Evolutionary conservation across 805 yeast genomes (phyloP).

Genomic region (Saccharomycopsis schoenii): DNA sequence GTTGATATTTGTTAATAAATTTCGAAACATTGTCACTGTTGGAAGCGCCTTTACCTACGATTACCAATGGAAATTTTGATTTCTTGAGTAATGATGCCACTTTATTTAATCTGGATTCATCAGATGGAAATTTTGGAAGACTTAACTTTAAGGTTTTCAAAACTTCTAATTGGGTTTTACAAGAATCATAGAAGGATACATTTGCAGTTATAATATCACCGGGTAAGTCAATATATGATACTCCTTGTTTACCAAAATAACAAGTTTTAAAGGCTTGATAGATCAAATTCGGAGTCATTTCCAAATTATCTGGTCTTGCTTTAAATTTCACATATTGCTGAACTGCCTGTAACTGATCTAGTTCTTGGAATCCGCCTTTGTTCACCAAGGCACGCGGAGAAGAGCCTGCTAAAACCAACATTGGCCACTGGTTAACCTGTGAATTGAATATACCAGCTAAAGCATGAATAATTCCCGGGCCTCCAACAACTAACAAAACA

Average conservation of each 20-base stretch:
- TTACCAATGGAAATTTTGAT: conserved; percentile 41
- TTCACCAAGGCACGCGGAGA: conserved; percentile 36
- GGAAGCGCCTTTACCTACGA: conserved; percentile 62
- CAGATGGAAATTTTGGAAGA: conserved; percentile 28
- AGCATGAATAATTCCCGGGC: conserved; percentile 65
- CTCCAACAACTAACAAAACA: conserved; percentile 62
- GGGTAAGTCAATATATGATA: conserved; percentile 55
- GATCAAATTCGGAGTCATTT: background rate
- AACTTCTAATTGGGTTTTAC: background rate
- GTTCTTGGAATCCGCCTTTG: conserved; percentile 63
- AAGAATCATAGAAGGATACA: background rate
- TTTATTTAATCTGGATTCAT: conserved; percentile 25
- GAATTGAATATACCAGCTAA: conserved; percentile 59
- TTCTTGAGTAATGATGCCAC: conserved; percentile 28
- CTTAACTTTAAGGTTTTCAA: background rate
- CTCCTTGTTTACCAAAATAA: conserved; percentile 46
- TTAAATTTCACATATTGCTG: conserved; percentile 42
- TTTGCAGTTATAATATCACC: conserved; percentile 26
- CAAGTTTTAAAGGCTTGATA: conserved; percentile 37
- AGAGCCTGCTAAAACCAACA: conserved; percentile 57
- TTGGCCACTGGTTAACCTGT: conserved; percentile 52
- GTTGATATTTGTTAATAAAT: conserved; percentile 32
- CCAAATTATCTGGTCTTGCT: conserved; percentile 32
- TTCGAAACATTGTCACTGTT: conserved; percentile 31
- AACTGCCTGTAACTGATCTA: conserved; percentile 50